phyloP scores from a whole-genome alignment of 306 rosid species.

The Glycine tomentella region DNA sequence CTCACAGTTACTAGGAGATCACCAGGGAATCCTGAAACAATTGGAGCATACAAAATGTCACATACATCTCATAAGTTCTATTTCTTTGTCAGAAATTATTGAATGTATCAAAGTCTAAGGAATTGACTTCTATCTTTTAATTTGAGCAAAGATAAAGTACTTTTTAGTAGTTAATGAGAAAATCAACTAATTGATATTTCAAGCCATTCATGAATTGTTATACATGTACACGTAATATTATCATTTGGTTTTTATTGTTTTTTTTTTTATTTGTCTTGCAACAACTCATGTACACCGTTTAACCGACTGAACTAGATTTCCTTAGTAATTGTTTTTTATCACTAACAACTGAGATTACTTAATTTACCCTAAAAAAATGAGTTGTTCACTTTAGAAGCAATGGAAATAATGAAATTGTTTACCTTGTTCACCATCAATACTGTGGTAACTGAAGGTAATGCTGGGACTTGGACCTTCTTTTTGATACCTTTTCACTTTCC shows the following conservation, averaged over 20 bases:
- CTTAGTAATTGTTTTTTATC: no score
- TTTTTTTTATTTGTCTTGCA: no score
- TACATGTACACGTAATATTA: neutral
- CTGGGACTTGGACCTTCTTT: conserved; percentile 59
- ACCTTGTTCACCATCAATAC: conserved; percentile 90
- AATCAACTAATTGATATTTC: neutral
- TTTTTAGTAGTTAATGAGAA: neutral
- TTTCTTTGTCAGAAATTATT: neutral
- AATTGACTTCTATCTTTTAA: neutral
- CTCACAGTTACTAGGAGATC: conserved; percentile 65
- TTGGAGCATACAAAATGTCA: neutral
- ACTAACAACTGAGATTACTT: neutral
- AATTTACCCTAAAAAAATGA: neutral
- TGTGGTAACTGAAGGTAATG: conserved; percentile 72
- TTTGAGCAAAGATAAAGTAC: neutral
- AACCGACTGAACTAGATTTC: no score
- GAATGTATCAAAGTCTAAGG: neutral
- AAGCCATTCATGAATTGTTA: neutral
- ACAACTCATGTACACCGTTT: no score
- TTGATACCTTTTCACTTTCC: conserved; percentile 68
- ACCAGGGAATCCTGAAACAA: conserved; percentile 84
- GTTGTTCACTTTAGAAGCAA: neutral
- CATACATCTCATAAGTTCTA: neutral
- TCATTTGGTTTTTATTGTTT: neutral
- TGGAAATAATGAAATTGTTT: neutral